phyloP scores from a whole-genome alignment of 2,329 filamentous ascomycete species.

The Talaromyces rugulosus region DNA sequence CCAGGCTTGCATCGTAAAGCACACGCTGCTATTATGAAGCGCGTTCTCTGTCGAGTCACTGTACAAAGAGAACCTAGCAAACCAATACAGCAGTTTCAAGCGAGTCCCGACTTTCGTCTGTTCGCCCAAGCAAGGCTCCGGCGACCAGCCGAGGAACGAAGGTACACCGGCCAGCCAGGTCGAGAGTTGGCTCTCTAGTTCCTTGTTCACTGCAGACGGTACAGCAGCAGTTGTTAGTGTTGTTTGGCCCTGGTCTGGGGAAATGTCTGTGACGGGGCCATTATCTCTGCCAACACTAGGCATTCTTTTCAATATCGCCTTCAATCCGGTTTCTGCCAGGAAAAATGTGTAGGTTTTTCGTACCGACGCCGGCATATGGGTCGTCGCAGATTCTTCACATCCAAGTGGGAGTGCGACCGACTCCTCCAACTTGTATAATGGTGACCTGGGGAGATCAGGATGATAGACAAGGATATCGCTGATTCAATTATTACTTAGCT shows the following conservation, averaged over 20 bases:
- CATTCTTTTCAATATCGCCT: conserved; percentile 5
- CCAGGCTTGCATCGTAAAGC: conserved; percentile 2
- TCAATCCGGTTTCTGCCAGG: conserved; percentile 1
- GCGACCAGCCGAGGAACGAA: conserved; percentile 2
- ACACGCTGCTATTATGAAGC: background rate
- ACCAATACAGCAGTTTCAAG: conserved; percentile 2
- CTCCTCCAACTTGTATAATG: background rate
- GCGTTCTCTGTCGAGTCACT: background rate
- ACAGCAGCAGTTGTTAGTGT: background rate
- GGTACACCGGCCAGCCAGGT: conserved; percentile 3
- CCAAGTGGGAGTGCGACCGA: conserved; percentile 1
- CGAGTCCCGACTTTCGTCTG: conserved; percentile 2
- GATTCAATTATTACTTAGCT: background rate
- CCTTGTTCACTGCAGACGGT: conserved; percentile 2
- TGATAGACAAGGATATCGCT: background rate
- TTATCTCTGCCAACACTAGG: background rate
- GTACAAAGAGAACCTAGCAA: conserved; percentile 3
- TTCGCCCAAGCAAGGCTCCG: background rate
- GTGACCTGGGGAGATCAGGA: background rate
- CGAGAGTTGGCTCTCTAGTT: background rate
- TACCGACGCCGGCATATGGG: background rate
- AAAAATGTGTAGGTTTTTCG: background rate
- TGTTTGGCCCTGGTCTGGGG: background rate
- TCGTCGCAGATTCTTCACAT: conserved; percentile 1
- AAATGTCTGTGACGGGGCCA: background rate